Evolutionary conservation across 2,329 filamentous ascomycete species (phyloP).

Genomic region (Paecilomyces sp.): DNA sequence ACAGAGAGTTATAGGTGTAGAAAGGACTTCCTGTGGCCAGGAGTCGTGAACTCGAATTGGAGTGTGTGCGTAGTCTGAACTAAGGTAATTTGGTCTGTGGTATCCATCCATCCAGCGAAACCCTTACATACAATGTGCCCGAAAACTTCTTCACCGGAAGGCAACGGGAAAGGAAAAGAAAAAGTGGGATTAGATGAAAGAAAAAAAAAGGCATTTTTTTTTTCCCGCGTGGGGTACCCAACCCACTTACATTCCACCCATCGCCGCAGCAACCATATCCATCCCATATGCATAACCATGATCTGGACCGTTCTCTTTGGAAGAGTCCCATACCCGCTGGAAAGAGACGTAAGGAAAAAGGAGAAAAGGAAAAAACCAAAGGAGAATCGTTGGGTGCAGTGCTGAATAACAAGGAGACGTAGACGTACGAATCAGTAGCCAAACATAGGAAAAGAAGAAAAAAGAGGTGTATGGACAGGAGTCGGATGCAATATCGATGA

Average conservation of each 20-base stretch:
- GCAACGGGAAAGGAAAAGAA: neutral
- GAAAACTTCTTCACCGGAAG: neutral
- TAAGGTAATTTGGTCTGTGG: neutral
- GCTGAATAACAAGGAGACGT: slow-evolving; percentile 1
- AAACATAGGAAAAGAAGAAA: neutral
- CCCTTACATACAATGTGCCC: neutral
- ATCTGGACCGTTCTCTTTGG: neutral
- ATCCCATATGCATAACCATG: neutral
- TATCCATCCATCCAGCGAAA: neutral
- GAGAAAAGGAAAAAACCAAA: neutral
- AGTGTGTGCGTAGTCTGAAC: neutral
- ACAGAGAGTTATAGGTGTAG: neutral
- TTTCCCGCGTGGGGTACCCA: neutral
- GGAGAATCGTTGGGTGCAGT: neutral
- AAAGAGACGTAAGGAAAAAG: neutral
- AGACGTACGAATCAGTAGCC: slow-evolving; percentile 1
- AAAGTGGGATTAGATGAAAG: neutral
- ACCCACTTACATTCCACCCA: neutral
- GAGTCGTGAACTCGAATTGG: neutral
- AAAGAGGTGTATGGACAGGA: slow-evolving; percentile 2
- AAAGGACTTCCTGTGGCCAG: neutral
- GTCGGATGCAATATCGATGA: slow-evolving; percentile 3
- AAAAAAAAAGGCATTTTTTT: neutral
- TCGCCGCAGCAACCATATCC: neutral
- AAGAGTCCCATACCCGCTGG: neutral